Evolutionary conservation across 768 basidiomycete genomes (phyloP), one percentile per base, ranked within the genome.

Genomic region (Lactarius quietus): DNA sequence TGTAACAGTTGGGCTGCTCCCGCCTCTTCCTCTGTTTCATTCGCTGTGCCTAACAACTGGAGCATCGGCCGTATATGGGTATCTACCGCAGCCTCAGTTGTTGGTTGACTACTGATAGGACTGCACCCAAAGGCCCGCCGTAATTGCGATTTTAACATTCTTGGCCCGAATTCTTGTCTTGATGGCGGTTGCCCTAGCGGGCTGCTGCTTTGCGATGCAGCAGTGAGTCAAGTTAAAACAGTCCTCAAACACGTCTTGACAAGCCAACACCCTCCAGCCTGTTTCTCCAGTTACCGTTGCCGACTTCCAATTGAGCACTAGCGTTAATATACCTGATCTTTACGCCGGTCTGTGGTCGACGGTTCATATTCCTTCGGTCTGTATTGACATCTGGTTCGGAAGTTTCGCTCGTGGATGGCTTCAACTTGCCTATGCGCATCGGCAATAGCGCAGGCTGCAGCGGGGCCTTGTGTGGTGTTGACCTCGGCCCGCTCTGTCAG

Each of bases 101-200:
- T 35, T 3, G 23, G 6, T 23, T 59, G n/a, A 20, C 6, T 9
- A 48, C 31, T 48, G 18, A 51, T 33, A 8, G 20, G 35, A 20
- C 31, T 6, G 6, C 10, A 31, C 23, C 36, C n/a, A 3, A 59
- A 78, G 76, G 78, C 66, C 51, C 77, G 78, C 52, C 76, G 77
- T 23, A 70, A 77, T 65, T 79, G 79, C 69, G n/a, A n/a, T n/a
- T n/a, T n/a, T n/a, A n/a, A n/a, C n/a, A 68, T 78, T 60, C 79
- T 80, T 73, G 69, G 74, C 73, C 43, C 75, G 76, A 14, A 70
- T 72, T 71, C 74, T n/a, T 80, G 79, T 67, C 43, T 72, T 0
- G 74, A 74, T 35, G 79, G 80, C 18, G 78, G 78, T 26, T 79
- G 78, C 70, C 71, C 28, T n/a, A n/a, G n/a, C n/a, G n/a, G n/a